Conservation (phyloP, 192 early-diverging fungal genomes). For the Dimargaris xerosporica region DNA sequence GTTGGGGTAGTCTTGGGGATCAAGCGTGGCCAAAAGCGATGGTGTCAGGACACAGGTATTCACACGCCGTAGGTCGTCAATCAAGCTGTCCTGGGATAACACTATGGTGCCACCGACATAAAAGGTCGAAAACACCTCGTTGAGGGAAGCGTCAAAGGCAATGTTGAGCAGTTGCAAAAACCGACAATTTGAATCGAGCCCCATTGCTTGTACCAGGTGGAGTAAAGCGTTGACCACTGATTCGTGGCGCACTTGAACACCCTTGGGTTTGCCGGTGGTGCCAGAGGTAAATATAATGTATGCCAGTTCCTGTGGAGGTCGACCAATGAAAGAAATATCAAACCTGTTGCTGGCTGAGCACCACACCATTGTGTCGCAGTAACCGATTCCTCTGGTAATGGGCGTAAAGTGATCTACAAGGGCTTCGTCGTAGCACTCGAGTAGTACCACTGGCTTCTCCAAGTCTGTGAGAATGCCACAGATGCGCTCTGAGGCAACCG, state of each 20-base stretch:
- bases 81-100: neutral
- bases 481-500: no score
- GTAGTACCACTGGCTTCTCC: neutral
- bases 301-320: neutral
- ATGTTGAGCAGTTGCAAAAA: slow-evolving; percentile 7
- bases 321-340: no score
- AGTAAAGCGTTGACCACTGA: neutral
- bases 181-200: neutral
- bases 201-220: no score
- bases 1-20: slow-evolving; percentile 2
- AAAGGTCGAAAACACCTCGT: neutral
- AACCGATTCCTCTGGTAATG: no score
- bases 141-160: neutral
- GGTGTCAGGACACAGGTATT: neutral
- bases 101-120: neutral
- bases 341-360: no score
- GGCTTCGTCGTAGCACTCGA: no score
- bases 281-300: slow-evolving; percentile 6
- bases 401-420: no score
- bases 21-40: neutral
- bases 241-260: neutral
- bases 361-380: no score
- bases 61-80: neutral
- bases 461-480: neutral
- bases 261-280: slow-evolving; percentile 10